Evolutionary conservation across 1,139 yeast genomes (phyloP), one percentile per base, ranked within the genome.

Genomic region (Candida tetrigidarum): DNA sequence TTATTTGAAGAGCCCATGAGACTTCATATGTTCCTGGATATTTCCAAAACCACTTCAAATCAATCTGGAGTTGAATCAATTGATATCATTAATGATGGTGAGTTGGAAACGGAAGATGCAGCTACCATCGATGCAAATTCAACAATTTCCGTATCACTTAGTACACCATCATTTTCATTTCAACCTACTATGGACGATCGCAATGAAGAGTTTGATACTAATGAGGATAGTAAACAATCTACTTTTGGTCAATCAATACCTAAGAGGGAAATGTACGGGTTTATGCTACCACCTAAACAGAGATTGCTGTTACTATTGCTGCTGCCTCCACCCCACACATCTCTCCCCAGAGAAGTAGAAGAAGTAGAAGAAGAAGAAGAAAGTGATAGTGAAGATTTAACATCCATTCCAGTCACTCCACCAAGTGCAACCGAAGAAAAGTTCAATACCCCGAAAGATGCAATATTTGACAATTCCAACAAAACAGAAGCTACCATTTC

Each of bases 71-170:
- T 25, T 9, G 42, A 32, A 23, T n/a, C 42, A 4, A 32, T 39
- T 8, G 42, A 39, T 23, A 26, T 39, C 9, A 30, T 39, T 2
- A 39, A 25, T 25, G 42, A 39, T 18, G 36, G 36, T 9, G 35
- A 23, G 11, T n/a, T 29, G 11, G 11, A 18, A 15, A 16, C 12
- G 8, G 22, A 25, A 15, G 12, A 23, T n/a, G 8, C 14, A 9
- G 28, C 5, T 6, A 5, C 22, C 8, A n/a, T 10, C 19, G 25
- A 32, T 11, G 23, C 8, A n/a, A 10, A 19, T 18, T 32, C 25
- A n/a, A 18, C 36, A 4, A 9, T 32, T 32, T 19, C 23, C n/a
- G 15, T 9, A 5, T 32, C 36, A 5, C 25, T 15, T 10, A 32
- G 25, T 32, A 19, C 25, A n/a, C 14, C 36, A 7, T 10, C 36